These are phyloP conservation scores for Lentinus brumalis DNA, from an alignment of 768 basidiomycete genomes.

Conservation along the genomic window DNA sequence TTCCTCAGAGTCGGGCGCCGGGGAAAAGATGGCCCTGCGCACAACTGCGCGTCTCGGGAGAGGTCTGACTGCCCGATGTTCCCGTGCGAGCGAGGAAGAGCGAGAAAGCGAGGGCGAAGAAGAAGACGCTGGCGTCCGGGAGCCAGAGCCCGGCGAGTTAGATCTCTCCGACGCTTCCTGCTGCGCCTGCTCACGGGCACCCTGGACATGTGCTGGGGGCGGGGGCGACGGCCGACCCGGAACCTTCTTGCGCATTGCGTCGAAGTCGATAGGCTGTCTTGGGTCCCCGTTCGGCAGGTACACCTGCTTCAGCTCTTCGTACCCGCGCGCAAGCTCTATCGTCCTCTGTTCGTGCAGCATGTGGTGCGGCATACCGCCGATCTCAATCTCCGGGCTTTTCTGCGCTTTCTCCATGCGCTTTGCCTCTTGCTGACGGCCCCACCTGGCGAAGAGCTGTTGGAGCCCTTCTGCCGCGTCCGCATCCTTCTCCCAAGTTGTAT, in stretches of 20 bases:
- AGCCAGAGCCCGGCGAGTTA: too few relatives aligned
- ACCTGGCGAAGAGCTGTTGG: slow-evolving; percentile 28
- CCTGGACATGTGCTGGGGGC: background rate
- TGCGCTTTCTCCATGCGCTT: slow-evolving; percentile 27
- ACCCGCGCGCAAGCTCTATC: slow-evolving; percentile 14
- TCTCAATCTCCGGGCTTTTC: slow-evolving; percentile 30
- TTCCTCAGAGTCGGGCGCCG: background rate
- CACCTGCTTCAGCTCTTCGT: slow-evolving; percentile 8
- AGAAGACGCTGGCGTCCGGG: background rate
- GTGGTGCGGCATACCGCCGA: background rate
- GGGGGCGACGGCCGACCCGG: background rate
- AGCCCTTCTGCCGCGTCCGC: slow-evolving; percentile 19
- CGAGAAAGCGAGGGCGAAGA: background rate
- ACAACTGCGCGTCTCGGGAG: slow-evolving; percentile 1
- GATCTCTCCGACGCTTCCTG: background rate
- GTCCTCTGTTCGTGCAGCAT: slow-evolving; percentile 10
- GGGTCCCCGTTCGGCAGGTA: slow-evolving; percentile 3
- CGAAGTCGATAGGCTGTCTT: slow-evolving; percentile 1
- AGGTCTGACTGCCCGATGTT: slow-evolving; percentile 1
- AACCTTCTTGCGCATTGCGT: background rate
- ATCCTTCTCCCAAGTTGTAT: slow-evolving; percentile 51
- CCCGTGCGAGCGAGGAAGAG: background rate
- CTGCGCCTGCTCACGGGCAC: background rate
- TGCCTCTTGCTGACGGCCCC: slow-evolving; percentile 37
- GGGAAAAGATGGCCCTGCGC: background rate